Evolutionary conservation across 1,284 basidiomycete genomes (phyloP), one percentile per base, ranked within the genome.

Genomic region (Naganishia sp.): DNA sequence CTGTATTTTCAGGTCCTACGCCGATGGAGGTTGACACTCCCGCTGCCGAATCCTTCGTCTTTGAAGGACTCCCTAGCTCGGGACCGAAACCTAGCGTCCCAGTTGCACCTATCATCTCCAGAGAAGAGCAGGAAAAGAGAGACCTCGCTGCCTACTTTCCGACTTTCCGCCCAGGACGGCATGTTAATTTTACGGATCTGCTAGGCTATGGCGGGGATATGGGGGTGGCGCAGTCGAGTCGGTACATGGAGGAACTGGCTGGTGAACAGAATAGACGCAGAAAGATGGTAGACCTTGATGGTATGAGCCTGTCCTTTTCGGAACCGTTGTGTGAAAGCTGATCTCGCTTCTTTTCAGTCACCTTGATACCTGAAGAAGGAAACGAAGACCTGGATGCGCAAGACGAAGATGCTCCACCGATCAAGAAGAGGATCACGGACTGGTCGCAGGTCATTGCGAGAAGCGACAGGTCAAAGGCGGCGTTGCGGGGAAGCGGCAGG

Each of bases 231-330:
- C 42, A 39, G 7, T 28, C 28, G 3, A 48, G 33, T 36, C 57
- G 49, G n/a, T 49, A 49, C 21, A 49, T 48, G 33, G 57, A 60
- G 31, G 57, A 60, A 4, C 45, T 48, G 45, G 21, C 23, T 16
- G 57, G 45, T 4, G 57, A 60, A 6, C 57, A 60, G 21, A 48
- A 48, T 6, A 48, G 57, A 25, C 28, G 57, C 9, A 28, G 57
- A 46, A 60, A 49, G 46, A 60, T 60, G 13, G 57, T 60, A 18
- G 57, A 60, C 36, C 57, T 60, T 18, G 57, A 60, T 60, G 57
- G 57, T 49, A 23, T 48, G 46, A 48, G 18, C 16, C n/a, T 6
- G 23, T 28, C 6, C 16, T 16, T n/a, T 21, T 18, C 28, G 3
- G 36, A 13, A 6, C 42, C 28, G 43, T 18, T 3, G 11, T 13